Conservation (phyloP, 768 basidiomycete species). For the Mycena sanguinolenta region DNA sequence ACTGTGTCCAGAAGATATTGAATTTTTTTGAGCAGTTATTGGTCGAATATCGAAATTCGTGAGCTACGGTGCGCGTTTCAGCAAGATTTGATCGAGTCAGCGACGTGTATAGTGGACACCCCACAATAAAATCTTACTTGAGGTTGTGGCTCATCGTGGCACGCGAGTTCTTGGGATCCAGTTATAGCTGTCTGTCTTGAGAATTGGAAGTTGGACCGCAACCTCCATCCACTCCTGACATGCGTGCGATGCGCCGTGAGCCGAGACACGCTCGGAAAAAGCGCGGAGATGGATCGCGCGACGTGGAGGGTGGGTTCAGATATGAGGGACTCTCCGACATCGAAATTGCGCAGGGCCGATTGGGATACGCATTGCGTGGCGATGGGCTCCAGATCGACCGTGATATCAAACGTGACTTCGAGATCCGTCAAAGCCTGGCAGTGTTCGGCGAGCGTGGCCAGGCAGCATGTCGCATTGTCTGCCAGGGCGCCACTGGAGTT, state of each 20-base stretch:
- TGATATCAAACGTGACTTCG: neutral
- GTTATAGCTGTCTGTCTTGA: neutral
- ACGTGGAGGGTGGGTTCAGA: neutral
- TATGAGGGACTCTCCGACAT: neutral
- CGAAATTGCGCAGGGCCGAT: neutral
- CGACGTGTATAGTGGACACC: no score
- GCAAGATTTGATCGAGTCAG: no score
- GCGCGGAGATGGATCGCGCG: neutral
- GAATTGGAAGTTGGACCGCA: neutral
- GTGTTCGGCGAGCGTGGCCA: neutral
- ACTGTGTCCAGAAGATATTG: no score
- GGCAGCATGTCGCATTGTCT: neutral
- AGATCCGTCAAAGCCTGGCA: neutral
- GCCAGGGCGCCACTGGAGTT: neutral
- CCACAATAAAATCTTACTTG: no score
- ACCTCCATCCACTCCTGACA: constrained; percentile 1
- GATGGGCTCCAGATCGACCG: neutral
- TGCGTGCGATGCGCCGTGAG: neutral
- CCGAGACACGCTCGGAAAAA: neutral
- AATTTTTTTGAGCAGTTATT: no score
- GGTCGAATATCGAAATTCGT: no score
- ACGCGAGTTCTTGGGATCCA: no score
- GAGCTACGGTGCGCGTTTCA: no score
- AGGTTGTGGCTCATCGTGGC: no score
- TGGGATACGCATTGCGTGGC: neutral